Percentiles rank a stretch among this genome's conserved stretches.
phyloP scores from a whole-genome alignment of 140 eudicot species.

The Flaveria floridana region DNA sequence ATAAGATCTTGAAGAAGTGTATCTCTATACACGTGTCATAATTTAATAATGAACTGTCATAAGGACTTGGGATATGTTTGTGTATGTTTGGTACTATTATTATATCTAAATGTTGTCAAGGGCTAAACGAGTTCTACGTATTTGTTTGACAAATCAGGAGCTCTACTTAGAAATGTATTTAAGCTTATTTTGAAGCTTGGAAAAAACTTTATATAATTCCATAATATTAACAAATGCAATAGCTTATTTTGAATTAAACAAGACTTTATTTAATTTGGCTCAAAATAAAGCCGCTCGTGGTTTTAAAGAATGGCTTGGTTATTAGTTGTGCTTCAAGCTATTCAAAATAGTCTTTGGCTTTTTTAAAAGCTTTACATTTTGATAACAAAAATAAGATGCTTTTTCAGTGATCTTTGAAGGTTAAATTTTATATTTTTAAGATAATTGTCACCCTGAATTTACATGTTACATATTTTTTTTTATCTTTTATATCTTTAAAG shows the following conservation, averaged over 20 bases:
- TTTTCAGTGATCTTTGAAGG: background rate
- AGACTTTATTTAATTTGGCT: background rate
- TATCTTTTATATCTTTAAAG: no score
- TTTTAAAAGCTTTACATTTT: background rate
- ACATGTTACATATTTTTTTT: background rate
- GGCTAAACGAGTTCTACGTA: background rate
- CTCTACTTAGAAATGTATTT: background rate
- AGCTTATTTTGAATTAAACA: background rate
- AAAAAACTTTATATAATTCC: background rate
- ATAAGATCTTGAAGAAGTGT: background rate
- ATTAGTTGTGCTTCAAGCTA: conserved; percentile 12
- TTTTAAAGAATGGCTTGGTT: background rate
- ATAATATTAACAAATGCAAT: background rate
- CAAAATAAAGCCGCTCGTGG: background rate
- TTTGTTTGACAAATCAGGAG: background rate
- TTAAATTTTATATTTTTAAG: background rate
- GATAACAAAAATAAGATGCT: background rate
- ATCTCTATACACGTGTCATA: background rate
- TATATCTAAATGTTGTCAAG: background rate
- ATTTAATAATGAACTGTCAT: background rate
- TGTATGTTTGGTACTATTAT: background rate
- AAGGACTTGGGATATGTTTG: background rate
- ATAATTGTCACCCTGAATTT: background rate
- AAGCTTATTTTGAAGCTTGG: background rate
- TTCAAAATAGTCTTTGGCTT: background rate